Conservation (phyloP, 2,329 filamentous ascomycete genomes). For the Talaromyces verruculosus region DNA sequence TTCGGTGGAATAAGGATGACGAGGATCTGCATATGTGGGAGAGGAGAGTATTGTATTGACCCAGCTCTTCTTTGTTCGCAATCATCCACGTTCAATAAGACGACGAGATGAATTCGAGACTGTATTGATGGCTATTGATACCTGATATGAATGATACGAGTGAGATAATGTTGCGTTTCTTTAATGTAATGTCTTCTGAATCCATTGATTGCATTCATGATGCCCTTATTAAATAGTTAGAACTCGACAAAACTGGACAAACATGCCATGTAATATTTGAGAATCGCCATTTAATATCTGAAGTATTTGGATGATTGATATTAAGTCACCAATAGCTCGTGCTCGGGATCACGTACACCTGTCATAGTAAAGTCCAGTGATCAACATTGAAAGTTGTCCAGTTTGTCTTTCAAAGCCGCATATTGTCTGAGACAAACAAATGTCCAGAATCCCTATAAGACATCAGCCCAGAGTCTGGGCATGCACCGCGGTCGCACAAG, state of each 20-base stretch:
- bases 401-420: not conserved
- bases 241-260: not conserved
- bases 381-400: no score
- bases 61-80: not conserved
- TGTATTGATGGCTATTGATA: not conserved
- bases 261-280: not conserved
- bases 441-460: not conserved
- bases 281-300: not conserved
- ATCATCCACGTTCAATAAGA: not conserved
- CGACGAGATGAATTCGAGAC: not conserved
- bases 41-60: slow-evolving; percentile 52
- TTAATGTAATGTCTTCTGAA: not conserved
- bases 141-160: not conserved
- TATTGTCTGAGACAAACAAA: not conserved
- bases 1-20: slow-evolving; percentile 60
- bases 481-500: not conserved
- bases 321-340: not conserved
- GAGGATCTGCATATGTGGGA: slow-evolving; percentile 58
- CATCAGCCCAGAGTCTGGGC: not conserved
- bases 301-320: not conserved
- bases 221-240: not conserved
- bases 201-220: not conserved
- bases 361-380: not conserved
- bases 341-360: not conserved
- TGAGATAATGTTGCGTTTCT: not conserved